Evolutionary conservation across 441 rosid species (phyloP).

Genomic region (Populus hybrid): DNA sequence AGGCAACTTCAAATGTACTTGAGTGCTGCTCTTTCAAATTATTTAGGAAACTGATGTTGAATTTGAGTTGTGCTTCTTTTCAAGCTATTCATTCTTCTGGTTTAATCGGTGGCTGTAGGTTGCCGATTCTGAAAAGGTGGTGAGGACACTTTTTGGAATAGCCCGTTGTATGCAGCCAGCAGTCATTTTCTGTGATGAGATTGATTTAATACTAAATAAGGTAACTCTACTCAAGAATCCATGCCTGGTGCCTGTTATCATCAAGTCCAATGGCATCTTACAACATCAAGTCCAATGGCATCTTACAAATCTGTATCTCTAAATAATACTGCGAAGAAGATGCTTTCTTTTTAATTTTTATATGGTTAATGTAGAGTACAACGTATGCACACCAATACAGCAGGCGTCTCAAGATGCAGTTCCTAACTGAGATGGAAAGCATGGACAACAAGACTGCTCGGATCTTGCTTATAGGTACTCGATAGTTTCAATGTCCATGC

Average conservation of each 20-base stretch:
- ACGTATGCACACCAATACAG: slow-evolving; percentile 97
- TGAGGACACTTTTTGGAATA: slow-evolving; percentile 95
- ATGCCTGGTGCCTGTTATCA: no score
- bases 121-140: slow-evolving; percentile 97
- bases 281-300: no score
- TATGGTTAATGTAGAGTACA: slow-evolving; percentile 63
- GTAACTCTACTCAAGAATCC: slow-evolving; percentile 24
- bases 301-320: no score
- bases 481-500: not conserved
- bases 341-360: slow-evolving; percentile 13
- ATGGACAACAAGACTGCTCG: slow-evolving; percentile 86
- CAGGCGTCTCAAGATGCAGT: slow-evolving; percentile 91
- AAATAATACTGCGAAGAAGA: not conserved
- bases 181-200: slow-evolving; percentile 93
- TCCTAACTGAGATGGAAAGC: slow-evolving; percentile 97
- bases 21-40: no score
- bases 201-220: slow-evolving; percentile 91
- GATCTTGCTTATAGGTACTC: slow-evolving; percentile 81
- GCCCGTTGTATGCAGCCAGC: slow-evolving; percentile 98
- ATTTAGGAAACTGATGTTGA: not conserved
- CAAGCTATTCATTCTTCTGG: not conserved
- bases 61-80: no score
- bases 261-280: no score
- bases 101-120: slow-evolving; percentile 40
- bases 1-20: no score